Evolutionary conservation across 2,329 filamentous ascomycete genomes (phyloP).

Genomic region (Fusarium nematophilum): DNA sequence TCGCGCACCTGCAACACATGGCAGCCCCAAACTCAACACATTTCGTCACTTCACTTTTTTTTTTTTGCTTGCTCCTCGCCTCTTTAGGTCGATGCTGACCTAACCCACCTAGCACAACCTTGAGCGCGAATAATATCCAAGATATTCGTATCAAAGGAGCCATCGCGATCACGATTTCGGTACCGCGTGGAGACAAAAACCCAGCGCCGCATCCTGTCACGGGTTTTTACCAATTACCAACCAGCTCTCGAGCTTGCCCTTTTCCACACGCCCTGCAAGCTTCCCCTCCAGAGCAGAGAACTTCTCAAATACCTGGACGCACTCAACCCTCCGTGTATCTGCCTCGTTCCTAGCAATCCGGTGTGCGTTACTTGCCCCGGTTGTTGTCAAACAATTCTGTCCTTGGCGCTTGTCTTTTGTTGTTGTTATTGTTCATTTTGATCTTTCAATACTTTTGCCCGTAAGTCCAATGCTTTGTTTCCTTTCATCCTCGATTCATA

Average conservation of each 20-base stretch:
- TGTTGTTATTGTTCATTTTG: slow-evolving; percentile 41
- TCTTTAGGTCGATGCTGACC: slow-evolving; percentile 13
- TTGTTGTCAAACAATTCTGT: slow-evolving; percentile 33
- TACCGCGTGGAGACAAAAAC: slow-evolving; percentile 34
- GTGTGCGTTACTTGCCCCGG: slow-evolving; percentile 38
- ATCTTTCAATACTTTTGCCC: slow-evolving; percentile 47
- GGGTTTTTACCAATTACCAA: slow-evolving; percentile 33
- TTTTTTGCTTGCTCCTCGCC: background rate
- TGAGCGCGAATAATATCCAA: background rate
- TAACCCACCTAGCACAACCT: slow-evolving; percentile 4
- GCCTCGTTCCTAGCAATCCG: slow-evolving; percentile 39
- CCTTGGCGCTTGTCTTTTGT: slow-evolving; percentile 17
- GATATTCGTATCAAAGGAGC: slow-evolving; percentile 2
- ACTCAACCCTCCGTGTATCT: slow-evolving; percentile 41
- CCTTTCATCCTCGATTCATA: slow-evolving; percentile 17
- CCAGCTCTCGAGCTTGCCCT: slow-evolving; percentile 29
- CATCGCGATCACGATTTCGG: slow-evolving; percentile 14
- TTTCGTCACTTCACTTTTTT: background rate
- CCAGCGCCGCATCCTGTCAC: slow-evolving; percentile 22
- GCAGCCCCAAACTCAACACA: background rate
- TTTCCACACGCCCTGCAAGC: slow-evolving; percentile 28
- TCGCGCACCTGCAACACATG: slow-evolving; percentile 9
- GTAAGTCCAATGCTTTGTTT: slow-evolving; percentile 48
- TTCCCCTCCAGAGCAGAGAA: slow-evolving; percentile 31
- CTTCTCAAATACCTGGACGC: slow-evolving; percentile 42